These are phyloP conservation scores for Ganoderma lingzhi DNA, from an alignment of 1,284 basidiomycete species.

Conservation along the genomic window DNA sequence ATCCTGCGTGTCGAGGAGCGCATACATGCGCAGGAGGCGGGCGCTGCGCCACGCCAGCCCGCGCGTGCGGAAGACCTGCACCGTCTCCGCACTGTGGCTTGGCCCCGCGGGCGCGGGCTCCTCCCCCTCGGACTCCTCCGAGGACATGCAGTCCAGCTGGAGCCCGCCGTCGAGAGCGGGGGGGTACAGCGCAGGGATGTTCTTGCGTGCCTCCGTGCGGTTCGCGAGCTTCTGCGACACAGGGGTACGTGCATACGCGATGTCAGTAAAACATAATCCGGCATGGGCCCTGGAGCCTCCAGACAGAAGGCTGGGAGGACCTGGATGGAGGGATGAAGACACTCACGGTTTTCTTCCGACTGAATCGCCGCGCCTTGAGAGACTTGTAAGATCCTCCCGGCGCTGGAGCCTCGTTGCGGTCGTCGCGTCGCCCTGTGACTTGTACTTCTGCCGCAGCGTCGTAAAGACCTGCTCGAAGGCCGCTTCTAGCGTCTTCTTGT, in stretches of 20 bases:
- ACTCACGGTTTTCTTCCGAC: slow-evolving; percentile 69
- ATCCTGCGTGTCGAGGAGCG: slow-evolving; percentile 65
- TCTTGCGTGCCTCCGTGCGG: slow-evolving; percentile 64
- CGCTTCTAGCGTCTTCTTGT: slow-evolving; percentile 63
- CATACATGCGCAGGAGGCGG: slow-evolving; percentile 64
- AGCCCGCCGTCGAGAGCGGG: slow-evolving; percentile 72
- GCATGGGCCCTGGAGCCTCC: background rate
- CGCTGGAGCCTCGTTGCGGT: slow-evolving; percentile 52
- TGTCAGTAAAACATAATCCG: background rate
- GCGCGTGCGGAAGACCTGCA: slow-evolving; percentile 54
- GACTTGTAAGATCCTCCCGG: slow-evolving; percentile 68
- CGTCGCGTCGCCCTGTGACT: slow-evolving; percentile 58
- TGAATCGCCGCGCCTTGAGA: slow-evolving; percentile 61
- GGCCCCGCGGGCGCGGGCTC: slow-evolving; percentile 50
- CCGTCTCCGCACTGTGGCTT: slow-evolving; percentile 37
- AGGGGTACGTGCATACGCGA: background rate
- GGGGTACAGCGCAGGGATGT: slow-evolving; percentile 60
- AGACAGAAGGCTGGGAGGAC: slow-evolving; percentile 15
- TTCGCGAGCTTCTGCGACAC: slow-evolving; percentile 65
- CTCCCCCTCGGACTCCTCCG: slow-evolving; percentile 74
- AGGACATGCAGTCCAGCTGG: slow-evolving; percentile 79
- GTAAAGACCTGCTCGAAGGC: slow-evolving; percentile 76
- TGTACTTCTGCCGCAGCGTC: slow-evolving; percentile 72
- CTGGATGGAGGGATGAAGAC: background rate
- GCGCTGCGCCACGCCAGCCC: slow-evolving; percentile 70